phyloP scores from a whole-genome alignment of 1,284 basidiomycete genomes.

The Prillingera fragicola region DNA sequence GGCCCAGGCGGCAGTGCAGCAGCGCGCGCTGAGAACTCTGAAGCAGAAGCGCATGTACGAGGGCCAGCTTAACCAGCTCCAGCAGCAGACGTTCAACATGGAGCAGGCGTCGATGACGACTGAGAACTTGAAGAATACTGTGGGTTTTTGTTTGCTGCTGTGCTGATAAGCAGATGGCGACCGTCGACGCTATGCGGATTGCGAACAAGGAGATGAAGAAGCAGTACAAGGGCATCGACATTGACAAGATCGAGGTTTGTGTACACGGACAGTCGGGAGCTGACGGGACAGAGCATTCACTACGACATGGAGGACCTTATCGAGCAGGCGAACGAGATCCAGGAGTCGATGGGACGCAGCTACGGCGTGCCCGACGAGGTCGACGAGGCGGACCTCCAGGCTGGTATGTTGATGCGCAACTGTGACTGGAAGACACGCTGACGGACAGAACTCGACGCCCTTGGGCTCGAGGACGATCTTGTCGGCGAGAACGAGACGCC shows the following conservation, averaged over 20 bases:
- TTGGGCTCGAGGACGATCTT: conserved; percentile 62
- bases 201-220: conserved; percentile 96
- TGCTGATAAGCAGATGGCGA: conserved; percentile 78
- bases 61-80: conserved; percentile 77
- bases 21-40: conserved; percentile 86
- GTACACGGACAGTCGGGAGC: no score
- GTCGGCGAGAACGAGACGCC: conserved; percentile 75
- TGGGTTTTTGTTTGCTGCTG: conserved; percentile 16
- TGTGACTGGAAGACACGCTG: no score
- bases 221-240: conserved; percentile 95
- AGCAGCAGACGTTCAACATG: conserved; percentile 98
- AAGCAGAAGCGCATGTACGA: conserved; percentile 97
- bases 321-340: conserved; percentile 96
- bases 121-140: conserved; percentile 92
- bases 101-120: conserved; percentile 93
- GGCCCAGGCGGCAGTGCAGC: conserved; percentile 77
- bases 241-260: conserved; percentile 94
- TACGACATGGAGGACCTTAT: conserved; percentile 98
- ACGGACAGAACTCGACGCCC: conserved; percentile 72
- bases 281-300: conserved; percentile 65
- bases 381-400: conserved; percentile 95
- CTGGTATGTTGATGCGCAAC: conserved; percentile 58
- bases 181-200: conserved; percentile 93
- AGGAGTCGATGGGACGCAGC: conserved; percentile 85
- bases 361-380: conserved; percentile 97